Percentiles rank a stretch among this genome's conserved stretches.
Evolutionary conservation across 2,329 filamentous ascomycete species (phyloP).

Genomic region (Endoconidiophora laricicola): DNA sequence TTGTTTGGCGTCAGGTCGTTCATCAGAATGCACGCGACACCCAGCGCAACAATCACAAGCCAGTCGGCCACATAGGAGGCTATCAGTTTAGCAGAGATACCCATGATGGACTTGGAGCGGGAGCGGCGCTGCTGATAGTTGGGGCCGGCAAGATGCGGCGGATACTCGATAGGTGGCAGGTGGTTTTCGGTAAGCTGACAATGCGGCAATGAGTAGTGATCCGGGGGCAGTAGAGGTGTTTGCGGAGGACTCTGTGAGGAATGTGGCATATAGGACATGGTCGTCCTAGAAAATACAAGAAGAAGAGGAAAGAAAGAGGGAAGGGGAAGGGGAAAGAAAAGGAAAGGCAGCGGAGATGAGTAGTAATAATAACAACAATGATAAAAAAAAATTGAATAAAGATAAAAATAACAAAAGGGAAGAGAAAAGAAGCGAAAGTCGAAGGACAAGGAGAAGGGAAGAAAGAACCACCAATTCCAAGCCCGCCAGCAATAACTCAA

Average conservation of each 20-base stretch:
- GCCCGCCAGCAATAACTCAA: background rate
- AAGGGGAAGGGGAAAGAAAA: background rate
- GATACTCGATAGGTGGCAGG: conserved; percentile 3
- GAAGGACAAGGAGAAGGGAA: conserved; percentile 2
- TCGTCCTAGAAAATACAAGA: background rate
- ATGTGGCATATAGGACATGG: conserved; percentile 8
- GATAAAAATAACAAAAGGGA: background rate
- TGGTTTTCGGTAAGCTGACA: background rate
- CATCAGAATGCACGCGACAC: conserved; percentile 41
- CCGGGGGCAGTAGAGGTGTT: conserved; percentile 3
- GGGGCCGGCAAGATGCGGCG: conserved; percentile 3
- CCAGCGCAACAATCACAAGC: conserved; percentile 46
- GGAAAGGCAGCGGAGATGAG: background rate
- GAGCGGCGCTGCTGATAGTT: background rate
- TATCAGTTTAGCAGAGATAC: conserved; percentile 21
- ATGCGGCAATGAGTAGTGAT: background rate
- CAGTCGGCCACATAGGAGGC: conserved; percentile 62
- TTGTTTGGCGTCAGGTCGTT: conserved; percentile 45
- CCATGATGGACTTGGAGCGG: conserved; percentile 3
- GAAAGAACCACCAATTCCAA: background rate
- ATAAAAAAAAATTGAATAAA: background rate
- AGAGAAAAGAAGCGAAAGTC: background rate
- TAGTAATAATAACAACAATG: no score
- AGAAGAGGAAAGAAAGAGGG: conserved; percentile 1
- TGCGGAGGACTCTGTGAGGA: conserved; percentile 10